These are phyloP conservation scores for Neurospora tetraspora DNA, from an alignment of 495 filamentous ascomycete species.

Conservation along the genomic window DNA sequence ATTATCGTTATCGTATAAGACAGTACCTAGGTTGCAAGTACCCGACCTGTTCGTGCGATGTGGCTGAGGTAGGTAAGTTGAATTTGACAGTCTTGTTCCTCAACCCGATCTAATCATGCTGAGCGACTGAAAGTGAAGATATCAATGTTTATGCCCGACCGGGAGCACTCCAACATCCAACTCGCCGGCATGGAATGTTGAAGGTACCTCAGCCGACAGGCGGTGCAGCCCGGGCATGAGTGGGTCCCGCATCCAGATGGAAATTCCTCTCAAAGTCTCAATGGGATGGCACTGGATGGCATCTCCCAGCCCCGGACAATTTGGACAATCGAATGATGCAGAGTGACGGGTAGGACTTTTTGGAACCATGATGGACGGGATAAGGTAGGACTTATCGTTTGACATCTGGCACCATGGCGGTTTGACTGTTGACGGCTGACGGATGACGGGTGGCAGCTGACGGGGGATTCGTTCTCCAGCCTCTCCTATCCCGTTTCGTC, in stretches of 20 bases:
- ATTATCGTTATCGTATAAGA: background rate
- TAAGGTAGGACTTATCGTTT: background rate
- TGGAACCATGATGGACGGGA: background rate
- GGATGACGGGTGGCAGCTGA: background rate
- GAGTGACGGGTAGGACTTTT: background rate
- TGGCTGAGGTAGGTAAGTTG: no score
- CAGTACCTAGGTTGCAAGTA: background rate
- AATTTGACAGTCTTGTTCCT: background rate
- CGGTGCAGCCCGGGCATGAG: background rate
- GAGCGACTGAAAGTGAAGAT: conserved; percentile 1
- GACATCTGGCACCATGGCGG: background rate
- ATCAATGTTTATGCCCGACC: background rate
- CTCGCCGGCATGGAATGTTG: background rate
- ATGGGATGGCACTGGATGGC: background rate
- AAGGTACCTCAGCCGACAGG: background rate
- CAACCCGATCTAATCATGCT: background rate
- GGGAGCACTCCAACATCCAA: background rate
- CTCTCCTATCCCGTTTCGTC: background rate
- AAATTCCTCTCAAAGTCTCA: background rate
- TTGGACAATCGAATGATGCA: background rate
- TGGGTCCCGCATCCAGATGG: background rate
- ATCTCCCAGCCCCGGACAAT: background rate
- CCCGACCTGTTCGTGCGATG: background rate
- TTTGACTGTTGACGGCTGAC: background rate
- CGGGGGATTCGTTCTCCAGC: background rate